Conservation (phyloP, 352 stramenopile species). For the Phytophthora sansomeana region DNA sequence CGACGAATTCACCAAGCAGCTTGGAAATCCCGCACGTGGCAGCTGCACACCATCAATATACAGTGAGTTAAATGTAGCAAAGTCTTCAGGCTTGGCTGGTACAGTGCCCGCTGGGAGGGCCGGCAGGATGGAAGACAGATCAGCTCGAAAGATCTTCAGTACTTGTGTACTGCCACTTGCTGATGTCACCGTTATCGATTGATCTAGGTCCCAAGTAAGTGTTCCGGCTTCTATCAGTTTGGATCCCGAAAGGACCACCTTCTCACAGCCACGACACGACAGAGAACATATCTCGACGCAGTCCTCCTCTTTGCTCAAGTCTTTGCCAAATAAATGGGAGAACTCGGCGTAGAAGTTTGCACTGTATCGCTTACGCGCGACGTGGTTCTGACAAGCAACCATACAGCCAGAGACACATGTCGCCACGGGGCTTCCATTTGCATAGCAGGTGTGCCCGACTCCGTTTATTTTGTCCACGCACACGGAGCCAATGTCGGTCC, state of each 20-base stretch:
- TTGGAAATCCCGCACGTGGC: slow-evolving; percentile 63
- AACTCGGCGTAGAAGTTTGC: slow-evolving; percentile 57
- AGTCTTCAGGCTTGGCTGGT: slow-evolving; percentile 39
- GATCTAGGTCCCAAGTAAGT: slow-evolving; percentile 53
- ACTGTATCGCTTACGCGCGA: slow-evolving; percentile 55
- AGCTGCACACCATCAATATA: slow-evolving; percentile 58
- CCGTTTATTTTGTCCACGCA: slow-evolving; percentile 71
- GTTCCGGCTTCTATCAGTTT: slow-evolving; percentile 42
- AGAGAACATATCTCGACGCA: slow-evolving; percentile 71
- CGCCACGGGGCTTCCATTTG: slow-evolving; percentile 38
- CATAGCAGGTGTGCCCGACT: slow-evolving; percentile 72
- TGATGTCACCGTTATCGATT: slow-evolving; percentile 34
- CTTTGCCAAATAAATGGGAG: slow-evolving; percentile 74
- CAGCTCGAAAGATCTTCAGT: slow-evolving; percentile 53
- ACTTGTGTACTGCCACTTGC: slow-evolving; percentile 16
- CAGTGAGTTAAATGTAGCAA: slow-evolving; percentile 52
- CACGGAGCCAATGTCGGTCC: slow-evolving; percentile 49
- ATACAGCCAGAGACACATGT: slow-evolving; percentile 71
- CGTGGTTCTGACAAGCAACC: slow-evolving; percentile 50
- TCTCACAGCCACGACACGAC: slow-evolving; percentile 72
- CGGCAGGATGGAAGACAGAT: slow-evolving; percentile 59
- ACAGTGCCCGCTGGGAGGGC: slow-evolving; percentile 15
- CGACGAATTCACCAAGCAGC: slow-evolving; percentile 48
- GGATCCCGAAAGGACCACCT: slow-evolving; percentile 60
- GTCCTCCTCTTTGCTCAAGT: slow-evolving; percentile 73